phyloP scores from a whole-genome alignment of 1,284 basidiomycete genomes.

The Gomphus bonarii region DNA sequence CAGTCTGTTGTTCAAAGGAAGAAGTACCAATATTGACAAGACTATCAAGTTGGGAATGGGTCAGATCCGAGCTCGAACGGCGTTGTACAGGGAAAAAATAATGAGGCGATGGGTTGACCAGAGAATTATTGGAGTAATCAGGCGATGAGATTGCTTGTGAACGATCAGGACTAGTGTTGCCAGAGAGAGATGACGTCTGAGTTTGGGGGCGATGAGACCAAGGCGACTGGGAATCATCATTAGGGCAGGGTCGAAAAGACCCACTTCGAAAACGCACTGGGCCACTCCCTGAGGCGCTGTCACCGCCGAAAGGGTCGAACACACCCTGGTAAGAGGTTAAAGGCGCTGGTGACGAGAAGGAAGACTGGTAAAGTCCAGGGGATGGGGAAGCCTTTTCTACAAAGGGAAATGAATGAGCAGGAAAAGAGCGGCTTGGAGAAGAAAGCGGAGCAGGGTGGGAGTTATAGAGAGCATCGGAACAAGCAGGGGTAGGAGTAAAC shows the following conservation, averaged over 20 bases:
- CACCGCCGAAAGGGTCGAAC: conserved; percentile 9
- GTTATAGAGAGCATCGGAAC: conserved; percentile 17
- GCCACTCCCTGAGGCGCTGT: neutral
- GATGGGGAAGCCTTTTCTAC: conserved; percentile 34
- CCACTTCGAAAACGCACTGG: conserved; percentile 1
- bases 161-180: neutral
- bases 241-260: conserved; percentile 1
- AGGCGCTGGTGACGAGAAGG: conserved; percentile 21
- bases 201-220: neutral
- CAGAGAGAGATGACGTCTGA: neutral
- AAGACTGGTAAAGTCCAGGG: conserved; percentile 25
- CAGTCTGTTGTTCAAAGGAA: neutral
- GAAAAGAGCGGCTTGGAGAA: conserved; percentile 13
- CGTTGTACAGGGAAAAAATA: neutral
- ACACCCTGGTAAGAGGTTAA: conserved; percentile 2
- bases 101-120: neutral
- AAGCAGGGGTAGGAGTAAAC: conserved; percentile 20
- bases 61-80: neutral
- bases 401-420: conserved; percentile 29
- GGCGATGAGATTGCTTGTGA: neutral
- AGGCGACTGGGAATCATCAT: neutral
- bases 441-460: conserved; percentile 1
- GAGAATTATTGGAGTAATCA: neutral
- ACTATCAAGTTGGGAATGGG: neutral
- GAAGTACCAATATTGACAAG: neutral